phyloP scores from a whole-genome alignment of 2,329 filamentous ascomycete genomes.

The Exophiala lecanii-corni region DNA sequence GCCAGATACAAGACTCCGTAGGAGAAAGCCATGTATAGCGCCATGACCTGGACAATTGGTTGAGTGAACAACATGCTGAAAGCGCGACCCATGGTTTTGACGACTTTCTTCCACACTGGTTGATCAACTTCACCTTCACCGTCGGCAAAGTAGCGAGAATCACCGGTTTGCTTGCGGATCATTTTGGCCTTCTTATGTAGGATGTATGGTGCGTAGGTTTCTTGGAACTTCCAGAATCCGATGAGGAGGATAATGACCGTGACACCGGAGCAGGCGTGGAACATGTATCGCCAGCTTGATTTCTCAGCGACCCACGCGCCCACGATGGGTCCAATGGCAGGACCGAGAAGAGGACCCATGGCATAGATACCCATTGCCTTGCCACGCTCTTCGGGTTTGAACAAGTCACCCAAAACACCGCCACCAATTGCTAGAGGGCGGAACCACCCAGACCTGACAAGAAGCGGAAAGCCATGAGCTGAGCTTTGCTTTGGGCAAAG shows the following conservation, averaged over 20 bases:
- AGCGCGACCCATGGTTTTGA: conserved; percentile 47
- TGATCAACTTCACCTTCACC: conserved; percentile 29
- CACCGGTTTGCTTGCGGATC: conserved; percentile 33
- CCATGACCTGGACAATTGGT: conserved; percentile 53
- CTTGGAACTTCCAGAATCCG: conserved; percentile 53
- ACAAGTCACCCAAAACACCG: conserved; percentile 35
- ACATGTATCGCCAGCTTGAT: conserved; percentile 28
- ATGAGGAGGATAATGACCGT: conserved; percentile 55
- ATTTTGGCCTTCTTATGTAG: conserved; percentile 52
- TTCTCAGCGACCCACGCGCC: conserved; percentile 56
- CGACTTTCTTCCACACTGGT: conserved; percentile 26
- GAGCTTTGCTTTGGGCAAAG: conserved; percentile 47
- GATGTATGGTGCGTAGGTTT: conserved; percentile 60
- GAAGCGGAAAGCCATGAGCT: conserved; percentile 58
- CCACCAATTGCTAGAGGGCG: conserved; percentile 51
- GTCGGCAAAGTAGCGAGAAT: conserved; percentile 29
- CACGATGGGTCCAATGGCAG: conserved; percentile 54
- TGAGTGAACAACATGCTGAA: conserved; percentile 52
- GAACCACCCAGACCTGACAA: conserved; percentile 57
- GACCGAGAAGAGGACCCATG: conserved; percentile 28
- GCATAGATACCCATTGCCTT: conserved; percentile 28
- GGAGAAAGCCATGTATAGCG: conserved; percentile 51
- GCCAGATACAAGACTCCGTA: conserved; percentile 59
- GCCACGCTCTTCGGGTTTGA: conserved; percentile 29
- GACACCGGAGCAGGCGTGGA: conserved; percentile 56